phyloP scores from a whole-genome alignment of 2,329 filamentous ascomycete species.

The Talaromyces sp. region DNA sequence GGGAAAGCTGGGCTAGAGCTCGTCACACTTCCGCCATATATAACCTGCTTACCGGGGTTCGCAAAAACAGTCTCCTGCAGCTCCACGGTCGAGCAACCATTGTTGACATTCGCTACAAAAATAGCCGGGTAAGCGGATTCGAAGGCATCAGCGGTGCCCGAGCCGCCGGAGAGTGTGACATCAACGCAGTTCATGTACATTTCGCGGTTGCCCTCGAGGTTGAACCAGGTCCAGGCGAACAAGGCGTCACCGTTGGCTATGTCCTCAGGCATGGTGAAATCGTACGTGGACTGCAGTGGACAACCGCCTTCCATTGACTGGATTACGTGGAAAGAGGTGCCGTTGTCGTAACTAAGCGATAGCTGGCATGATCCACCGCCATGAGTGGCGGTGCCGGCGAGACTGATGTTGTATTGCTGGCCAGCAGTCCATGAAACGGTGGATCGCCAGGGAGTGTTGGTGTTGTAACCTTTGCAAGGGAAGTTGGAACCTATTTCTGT shows the following conservation, averaged over 20 bases:
- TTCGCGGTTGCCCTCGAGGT: slow-evolving; percentile 69
- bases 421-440: slow-evolving; percentile 61
- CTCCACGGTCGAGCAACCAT: slow-evolving; percentile 54
- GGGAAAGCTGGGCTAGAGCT: background rate
- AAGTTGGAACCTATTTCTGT: slow-evolving; percentile 54
- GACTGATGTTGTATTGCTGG: slow-evolving; percentile 56
- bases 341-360: slow-evolving; percentile 67
- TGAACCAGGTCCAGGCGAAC: slow-evolving; percentile 74
- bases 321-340: slow-evolving; percentile 63
- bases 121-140: slow-evolving; percentile 5
- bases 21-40: slow-evolving; percentile 1
- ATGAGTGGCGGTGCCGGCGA: slow-evolving; percentile 60
- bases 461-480: slow-evolving; percentile 67
- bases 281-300: slow-evolving; percentile 48
- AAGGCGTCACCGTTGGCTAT: slow-evolving; percentile 56
- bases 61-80: slow-evolving; percentile 59
- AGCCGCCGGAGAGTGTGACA: slow-evolving; percentile 51
- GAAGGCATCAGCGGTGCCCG: slow-evolving; percentile 5
- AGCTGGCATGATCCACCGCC: slow-evolving; percentile 72
- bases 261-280: slow-evolving; percentile 62
- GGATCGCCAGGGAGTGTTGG: slow-evolving; percentile 43
- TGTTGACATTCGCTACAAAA: slow-evolving; percentile 6
- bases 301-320: slow-evolving; percentile 57
- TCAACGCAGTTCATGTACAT: slow-evolving; percentile 84
- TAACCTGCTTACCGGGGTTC: slow-evolving; percentile 48